Percentiles rank a stretch among this genome's conserved stretches.
These are phyloP conservation scores for Fusarium sp. DNA, from an alignment of 2,329 filamentous ascomycete species.

Conservation along the genomic window DNA sequence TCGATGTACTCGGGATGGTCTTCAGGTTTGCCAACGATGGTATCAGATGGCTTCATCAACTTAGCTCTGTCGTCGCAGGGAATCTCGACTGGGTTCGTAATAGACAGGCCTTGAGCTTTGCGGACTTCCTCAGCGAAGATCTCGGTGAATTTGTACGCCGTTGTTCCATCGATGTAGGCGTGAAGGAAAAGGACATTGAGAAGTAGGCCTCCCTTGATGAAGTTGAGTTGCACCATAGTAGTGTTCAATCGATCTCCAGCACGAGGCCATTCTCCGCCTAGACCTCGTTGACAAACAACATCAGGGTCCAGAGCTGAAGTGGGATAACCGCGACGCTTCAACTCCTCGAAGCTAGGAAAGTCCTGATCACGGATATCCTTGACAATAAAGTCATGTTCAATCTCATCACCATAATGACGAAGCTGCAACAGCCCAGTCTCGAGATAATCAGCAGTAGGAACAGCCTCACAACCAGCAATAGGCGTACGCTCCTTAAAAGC, in stretches of 20 bases:
- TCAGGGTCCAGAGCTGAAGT: slow-evolving; percentile 1
- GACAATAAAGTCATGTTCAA: slow-evolving; percentile 16
- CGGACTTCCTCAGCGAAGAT: slow-evolving; percentile 9
- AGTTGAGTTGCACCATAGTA: slow-evolving; percentile 15
- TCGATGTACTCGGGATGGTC: slow-evolving; percentile 15
- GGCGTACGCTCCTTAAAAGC: slow-evolving; percentile 9
- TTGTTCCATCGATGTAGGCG: neutral
- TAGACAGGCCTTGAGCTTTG: slow-evolving; percentile 4
- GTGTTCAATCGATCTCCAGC: slow-evolving; percentile 10
- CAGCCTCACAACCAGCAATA: slow-evolving; percentile 10
- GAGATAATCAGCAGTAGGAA: neutral
- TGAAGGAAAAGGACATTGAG: slow-evolving; percentile 17
- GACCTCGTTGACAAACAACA: slow-evolving; percentile 16
- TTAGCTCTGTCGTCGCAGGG: neutral
- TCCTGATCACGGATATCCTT: slow-evolving; percentile 10
- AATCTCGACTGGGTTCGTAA: neutral
- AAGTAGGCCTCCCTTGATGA: neutral
- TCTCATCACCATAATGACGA: slow-evolving; percentile 19
- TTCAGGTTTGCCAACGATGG: slow-evolving; percentile 3
- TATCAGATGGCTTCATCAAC: slow-evolving; percentile 2
- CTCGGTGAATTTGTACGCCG: slow-evolving; percentile 19
- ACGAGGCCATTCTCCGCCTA: slow-evolving; percentile 16
- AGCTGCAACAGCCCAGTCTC: slow-evolving; percentile 8
- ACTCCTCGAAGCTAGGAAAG: slow-evolving; percentile 10
- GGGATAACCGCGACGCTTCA: slow-evolving; percentile 8